Base-by-base conservation (phyloP, 139 green algal genomes). In the Volvox reticuliferus region DNA sequence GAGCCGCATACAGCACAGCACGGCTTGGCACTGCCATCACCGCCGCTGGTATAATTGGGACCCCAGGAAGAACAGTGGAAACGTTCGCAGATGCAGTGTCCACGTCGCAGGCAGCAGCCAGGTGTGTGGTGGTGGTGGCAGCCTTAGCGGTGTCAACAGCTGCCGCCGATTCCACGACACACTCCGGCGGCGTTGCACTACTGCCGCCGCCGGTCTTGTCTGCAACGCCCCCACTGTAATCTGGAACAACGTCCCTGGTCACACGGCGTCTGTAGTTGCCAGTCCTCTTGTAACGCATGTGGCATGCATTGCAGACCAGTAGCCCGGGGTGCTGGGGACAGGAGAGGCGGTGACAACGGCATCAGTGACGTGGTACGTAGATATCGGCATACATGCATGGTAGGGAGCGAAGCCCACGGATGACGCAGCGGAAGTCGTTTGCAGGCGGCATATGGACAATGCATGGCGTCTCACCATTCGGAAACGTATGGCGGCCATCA, bases 231-330 rank as follows among this genome's bases (percentile, higher is more conserved):
- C 22, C 24, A 12, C 6, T 3, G 24, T 12, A 28, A 14, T 75
- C 67, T 79, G 71, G 1, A 79, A 35, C n/a, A n/a, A n/a, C n/a
- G n/a, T n/a, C n/a, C n/a, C n/a, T n/a, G n/a, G n/a, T n/a, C n/a
- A n/a, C 21, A 21, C 76, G 76, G 32, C 76, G 33, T 28, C 76
- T 61, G 76, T 61, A 55, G 76, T 0, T 82, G 30, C 33, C 33
- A 36, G 16, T 55, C 18, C 84, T 36, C 67, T 89, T 89, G 35
- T 30, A 89, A 1, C 84, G 84, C 84, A 89, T 26, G 68, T 89
- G 84, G 67, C 84, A 89, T 36, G 84, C 84, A 44, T 89, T 89
- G 84, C 84, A 89, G 17, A 89, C 82, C 32, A 88, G 36, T 2
- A 67, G 35, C 21, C 35, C 68, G 0, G 68, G 84, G 0, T 33